A percentile compares a stretch with the other conserved stretches of the same genome.
Conservation (phyloP, 768 basidiomycete genomes). For the Trametes cinnabarina region DNA sequence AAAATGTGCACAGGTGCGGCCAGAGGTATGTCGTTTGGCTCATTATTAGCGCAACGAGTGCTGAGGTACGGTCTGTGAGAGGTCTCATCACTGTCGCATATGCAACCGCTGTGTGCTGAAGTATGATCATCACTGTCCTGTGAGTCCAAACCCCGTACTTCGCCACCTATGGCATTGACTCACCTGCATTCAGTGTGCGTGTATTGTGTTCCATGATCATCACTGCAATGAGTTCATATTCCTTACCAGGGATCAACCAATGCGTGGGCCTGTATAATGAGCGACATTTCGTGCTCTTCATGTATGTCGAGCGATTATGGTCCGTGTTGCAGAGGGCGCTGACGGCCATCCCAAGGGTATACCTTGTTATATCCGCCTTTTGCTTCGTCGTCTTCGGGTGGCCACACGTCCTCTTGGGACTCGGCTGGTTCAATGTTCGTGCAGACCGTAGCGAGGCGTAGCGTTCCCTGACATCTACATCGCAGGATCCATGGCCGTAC, state of each 20-base stretch:
- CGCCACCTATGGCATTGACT: not conserved
- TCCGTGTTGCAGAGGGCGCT: too few species aligned
- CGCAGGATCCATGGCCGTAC: conserved; percentile 28
- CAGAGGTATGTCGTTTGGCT: conserved; percentile 59
- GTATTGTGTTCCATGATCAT: not conserved
- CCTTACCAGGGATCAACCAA: conserved; percentile 85
- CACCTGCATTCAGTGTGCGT: conserved; percentile 2
- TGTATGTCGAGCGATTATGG: conserved; percentile 42
- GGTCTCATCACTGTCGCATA: conserved; percentile 90
- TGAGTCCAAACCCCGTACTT: conserved; percentile 39
- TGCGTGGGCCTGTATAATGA: conserved; percentile 96
- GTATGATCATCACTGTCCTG: conserved; percentile 90
- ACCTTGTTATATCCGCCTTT: conserved; percentile 72
- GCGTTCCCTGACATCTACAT: not conserved
- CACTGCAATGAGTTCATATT: not conserved
- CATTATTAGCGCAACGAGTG: not conserved
- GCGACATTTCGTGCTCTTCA: conserved; percentile 93
- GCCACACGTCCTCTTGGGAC: conserved; percentile 50
- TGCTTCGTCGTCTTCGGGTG: conserved; percentile 66
- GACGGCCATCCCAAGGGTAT: conserved; percentile 73
- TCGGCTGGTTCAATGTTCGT: conserved; percentile 50
- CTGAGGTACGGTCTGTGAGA: conserved; percentile 44
- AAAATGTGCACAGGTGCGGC: conserved; percentile 66
- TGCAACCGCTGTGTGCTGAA: conserved; percentile 89
- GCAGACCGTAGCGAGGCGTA: not conserved